Conservation (phyloP, 2,329 filamentous ascomycete genomes). For the Fusarium brachygibbosum region DNA sequence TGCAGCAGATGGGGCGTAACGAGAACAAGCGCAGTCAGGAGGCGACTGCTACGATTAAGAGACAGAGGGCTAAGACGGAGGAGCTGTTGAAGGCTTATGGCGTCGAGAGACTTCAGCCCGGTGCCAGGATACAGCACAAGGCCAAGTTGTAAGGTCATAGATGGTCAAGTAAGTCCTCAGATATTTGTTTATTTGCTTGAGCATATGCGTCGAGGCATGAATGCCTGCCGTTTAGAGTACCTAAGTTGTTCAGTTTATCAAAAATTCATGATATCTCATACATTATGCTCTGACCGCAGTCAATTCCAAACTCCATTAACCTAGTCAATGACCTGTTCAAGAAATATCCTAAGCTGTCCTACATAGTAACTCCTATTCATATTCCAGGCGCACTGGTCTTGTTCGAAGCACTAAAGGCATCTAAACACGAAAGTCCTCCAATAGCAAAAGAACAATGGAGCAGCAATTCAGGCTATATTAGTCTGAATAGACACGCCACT, state of each 20-base stretch:
- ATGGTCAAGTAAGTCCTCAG: conserved; percentile 22
- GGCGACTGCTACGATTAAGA: conserved; percentile 71
- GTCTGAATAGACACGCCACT: not conserved
- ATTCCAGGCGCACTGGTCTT: not conserved
- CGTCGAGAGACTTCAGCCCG: conserved; percentile 62
- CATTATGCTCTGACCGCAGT: not conserved
- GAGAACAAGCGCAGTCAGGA: conserved; percentile 79
- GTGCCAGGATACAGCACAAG: conserved; percentile 62
- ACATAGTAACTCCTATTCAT: not conserved
- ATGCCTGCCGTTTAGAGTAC: conserved; percentile 6
- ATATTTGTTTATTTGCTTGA: conserved; percentile 14
- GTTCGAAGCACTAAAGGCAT: not conserved
- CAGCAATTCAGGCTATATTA: not conserved
- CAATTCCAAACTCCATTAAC: not conserved
- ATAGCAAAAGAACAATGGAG: not conserved
- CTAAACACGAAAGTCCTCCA: not conserved
- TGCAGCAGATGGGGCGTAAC: conserved; percentile 83
- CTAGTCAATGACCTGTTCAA: not conserved
- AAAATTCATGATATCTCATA: conserved; percentile 11
- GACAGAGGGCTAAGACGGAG: conserved; percentile 74
- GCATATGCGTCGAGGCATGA: not conserved
- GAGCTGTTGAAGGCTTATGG: conserved; percentile 74
- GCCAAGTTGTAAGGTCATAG: conserved; percentile 60
- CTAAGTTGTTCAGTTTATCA: conserved; percentile 3
- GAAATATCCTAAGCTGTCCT: not conserved